Evolutionary conservation across 805 yeast genomes (phyloP), one percentile per base, ranked within the genome.

Genomic region (Wickerhamomyces silvicola): DNA sequence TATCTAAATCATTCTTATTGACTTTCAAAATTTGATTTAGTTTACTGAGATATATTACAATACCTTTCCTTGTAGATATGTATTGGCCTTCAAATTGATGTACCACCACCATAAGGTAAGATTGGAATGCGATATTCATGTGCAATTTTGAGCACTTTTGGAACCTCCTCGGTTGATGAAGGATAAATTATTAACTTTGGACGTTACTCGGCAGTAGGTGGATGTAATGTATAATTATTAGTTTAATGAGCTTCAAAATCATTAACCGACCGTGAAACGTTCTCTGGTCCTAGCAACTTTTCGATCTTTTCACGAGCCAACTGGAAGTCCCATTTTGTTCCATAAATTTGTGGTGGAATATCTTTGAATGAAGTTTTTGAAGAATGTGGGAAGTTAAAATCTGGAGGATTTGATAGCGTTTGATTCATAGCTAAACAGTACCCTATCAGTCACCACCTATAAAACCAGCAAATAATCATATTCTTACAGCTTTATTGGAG

Each of bases 61-160:
- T 68, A 3, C 82, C 81, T 7, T 66, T 61, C 39, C 81, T 59
- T 0, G 81, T 73, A 10, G 79, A 74, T 30, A 73, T 66, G 46
- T 68, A 72, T 47, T 78, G 81, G 5, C 83, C 84, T 50, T 78
- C 85, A 24, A 78, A n/a, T 60, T 2, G 82, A 73, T 0, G 83
- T 70, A 16, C 78, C 78, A 3, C 83, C 84, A 2, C 77, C 66
- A 20, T 56, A 72, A 2, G 83, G 80, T 17, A 78, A 70, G 37
- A 78, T 72, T 6, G 84, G 84, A 6, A 78, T 64, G 19, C 51
- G 50, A 44, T 64, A 62, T 36, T 66, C 57, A 46, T 75, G 70
- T 33, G 75, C 69, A 6, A 75, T 56, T 42, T 70, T 69, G 55
- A 77, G 60, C 10, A 78, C 59, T 18, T 56, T 48, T 1, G 78